Conservation (phyloP, 768 basidiomycete genomes). For the Mycena galopus region DNA sequence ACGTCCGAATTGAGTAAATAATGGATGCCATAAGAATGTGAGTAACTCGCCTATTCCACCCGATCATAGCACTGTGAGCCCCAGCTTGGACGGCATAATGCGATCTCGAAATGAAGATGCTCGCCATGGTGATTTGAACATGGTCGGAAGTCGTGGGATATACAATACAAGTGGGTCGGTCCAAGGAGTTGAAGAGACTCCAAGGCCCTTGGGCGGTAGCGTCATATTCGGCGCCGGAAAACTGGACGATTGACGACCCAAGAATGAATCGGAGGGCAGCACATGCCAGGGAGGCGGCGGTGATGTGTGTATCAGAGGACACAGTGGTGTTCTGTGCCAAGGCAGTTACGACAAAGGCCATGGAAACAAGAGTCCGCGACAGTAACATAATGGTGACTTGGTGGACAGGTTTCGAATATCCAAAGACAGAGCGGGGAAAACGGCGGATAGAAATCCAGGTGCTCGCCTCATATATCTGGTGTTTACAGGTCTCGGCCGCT, state of each 20-base stretch:
- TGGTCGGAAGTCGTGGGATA: neutral
- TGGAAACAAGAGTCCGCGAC: too few relatives aligned
- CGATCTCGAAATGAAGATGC: neutral
- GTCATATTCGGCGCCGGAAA: slow-evolving; percentile 27
- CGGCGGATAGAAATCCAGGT: too few relatives aligned
- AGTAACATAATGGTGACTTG: too few relatives aligned
- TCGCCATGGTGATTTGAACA: neutral
- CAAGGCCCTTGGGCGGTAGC: slow-evolving; percentile 40
- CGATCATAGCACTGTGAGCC: neutral
- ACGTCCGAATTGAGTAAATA: neutral
- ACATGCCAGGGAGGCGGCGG: slow-evolving; percentile 13
- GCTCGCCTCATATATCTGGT: too few relatives aligned
- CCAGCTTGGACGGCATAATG: neutral
- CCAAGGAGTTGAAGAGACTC: slow-evolving; percentile 52
- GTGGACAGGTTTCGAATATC: too few relatives aligned
- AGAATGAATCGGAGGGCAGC: neutral
- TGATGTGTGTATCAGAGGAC: too few relatives aligned
- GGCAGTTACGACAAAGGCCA: too few relatives aligned
- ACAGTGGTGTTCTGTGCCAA: too few relatives aligned
- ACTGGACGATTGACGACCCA: slow-evolving; percentile 11
- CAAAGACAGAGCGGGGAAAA: too few relatives aligned
- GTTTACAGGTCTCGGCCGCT: too few relatives aligned
- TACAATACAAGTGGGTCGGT: slow-evolving; percentile 35
- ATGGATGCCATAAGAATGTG: neutral
- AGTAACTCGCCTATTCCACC: slow-evolving; percentile 50